A percentile compares a stretch with the other conserved stretches of the same genome.
These are phyloP conservation scores for Eimeria mitis DNA, from an alignment of 169 alveolate species.

Conservation along the genomic window DNA sequence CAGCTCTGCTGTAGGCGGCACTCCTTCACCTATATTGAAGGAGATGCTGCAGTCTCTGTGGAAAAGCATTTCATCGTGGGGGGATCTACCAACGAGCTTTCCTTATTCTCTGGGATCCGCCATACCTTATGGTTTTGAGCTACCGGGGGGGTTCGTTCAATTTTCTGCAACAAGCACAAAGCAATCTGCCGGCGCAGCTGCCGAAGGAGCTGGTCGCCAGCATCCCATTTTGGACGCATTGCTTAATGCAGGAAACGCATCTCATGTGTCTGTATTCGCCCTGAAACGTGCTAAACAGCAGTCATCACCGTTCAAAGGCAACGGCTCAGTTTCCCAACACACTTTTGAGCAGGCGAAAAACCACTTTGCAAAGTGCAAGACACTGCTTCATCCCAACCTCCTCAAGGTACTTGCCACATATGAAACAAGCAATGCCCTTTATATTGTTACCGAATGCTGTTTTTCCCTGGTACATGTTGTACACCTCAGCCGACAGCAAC, in stretches of 20 bases:
- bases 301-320: conserved; percentile 37
- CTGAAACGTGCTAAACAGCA: conserved; percentile 57
- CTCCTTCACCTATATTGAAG: conserved; percentile 15
- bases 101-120: conserved; percentile 55
- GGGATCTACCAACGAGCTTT: conserved; percentile 51
- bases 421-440: conserved; percentile 68
- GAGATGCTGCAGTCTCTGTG: conserved; percentile 74
- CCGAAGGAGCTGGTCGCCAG: conserved; percentile 24
- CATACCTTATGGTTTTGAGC: conserved; percentile 55
- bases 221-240: conserved; percentile 35
- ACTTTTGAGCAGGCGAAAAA: conserved; percentile 58
- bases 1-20: conserved; percentile 10
- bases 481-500: conserved; percentile 25
- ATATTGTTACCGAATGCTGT: conserved; percentile 75
- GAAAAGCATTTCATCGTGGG: conserved; percentile 65
- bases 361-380: conserved; percentile 55
- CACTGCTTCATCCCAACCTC: conserved; percentile 79
- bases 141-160: conserved; percentile 52
- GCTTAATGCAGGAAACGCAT: conserved; percentile 36
- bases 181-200: background rate
- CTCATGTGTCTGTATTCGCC: conserved; percentile 41
- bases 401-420: conserved; percentile 70
- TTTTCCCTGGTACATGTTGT: conserved; percentile 30
- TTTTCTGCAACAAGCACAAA: conserved; percentile 45
- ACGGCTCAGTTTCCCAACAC: conserved; percentile 32